A percentile compares a stretch with the other conserved stretches of the same genome.
These are phyloP conservation scores for Sphaceloma murrayae DNA, from an alignment of 2,329 filamentous ascomycete genomes.

Conservation along the genomic window DNA sequence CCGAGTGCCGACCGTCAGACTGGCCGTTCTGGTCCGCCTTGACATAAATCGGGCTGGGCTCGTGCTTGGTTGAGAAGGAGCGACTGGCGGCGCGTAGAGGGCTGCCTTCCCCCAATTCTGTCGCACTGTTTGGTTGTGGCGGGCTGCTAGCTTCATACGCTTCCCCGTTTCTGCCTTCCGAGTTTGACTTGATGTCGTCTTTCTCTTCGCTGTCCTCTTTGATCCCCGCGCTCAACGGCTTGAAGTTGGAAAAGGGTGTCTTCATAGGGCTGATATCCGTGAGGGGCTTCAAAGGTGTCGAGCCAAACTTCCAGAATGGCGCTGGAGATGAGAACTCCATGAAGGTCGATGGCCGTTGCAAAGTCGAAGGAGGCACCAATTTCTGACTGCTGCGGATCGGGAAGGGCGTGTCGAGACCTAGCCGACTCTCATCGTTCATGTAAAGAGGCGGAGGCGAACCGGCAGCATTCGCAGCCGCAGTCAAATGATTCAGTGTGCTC, in stretches of 20 bases:
- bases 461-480: constrained; percentile 29
- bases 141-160: constrained; percentile 29
- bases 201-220: constrained; percentile 21
- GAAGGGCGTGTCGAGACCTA: constrained; percentile 31
- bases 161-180: constrained; percentile 21
- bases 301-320: constrained; percentile 83
- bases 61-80: constrained; percentile 18
- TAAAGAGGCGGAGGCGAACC: constrained; percentile 32
- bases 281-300: constrained; percentile 47
- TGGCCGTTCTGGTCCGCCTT: constrained; percentile 11
- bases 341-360: constrained; percentile 71
- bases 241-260: constrained; percentile 28
- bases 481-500: constrained; percentile 26
- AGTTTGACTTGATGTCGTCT: constrained; percentile 19
- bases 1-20: constrained; percentile 13
- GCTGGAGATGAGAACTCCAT: constrained; percentile 79
- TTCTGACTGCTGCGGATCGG: constrained; percentile 43
- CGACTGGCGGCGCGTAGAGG: constrained; percentile 26
- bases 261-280: constrained; percentile 32
- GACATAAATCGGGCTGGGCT: constrained; percentile 21
- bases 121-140: constrained; percentile 21
- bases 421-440: constrained; percentile 29
- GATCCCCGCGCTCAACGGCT: constrained; percentile 20
- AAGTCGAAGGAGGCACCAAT: constrained; percentile 69
- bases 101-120: constrained; percentile 24